Percentiles rank a stretch among this genome's conserved stretches.
Evolutionary conservation across 2,329 filamentous ascomycete species (phyloP).

Genomic region (Phyllosticta capitalensis): DNA sequence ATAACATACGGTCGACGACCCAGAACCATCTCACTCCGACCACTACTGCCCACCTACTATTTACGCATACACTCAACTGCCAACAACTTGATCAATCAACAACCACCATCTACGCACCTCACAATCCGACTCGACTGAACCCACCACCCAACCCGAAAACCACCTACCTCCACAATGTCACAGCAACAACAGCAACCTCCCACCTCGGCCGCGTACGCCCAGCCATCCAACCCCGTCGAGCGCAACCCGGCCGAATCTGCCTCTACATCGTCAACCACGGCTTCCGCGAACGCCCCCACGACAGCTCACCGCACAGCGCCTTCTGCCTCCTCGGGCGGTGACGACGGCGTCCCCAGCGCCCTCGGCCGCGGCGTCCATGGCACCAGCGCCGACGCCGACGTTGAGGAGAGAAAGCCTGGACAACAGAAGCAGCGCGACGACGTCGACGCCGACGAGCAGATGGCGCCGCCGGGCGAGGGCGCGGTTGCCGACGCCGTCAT

Average conservation of each 20-base stretch:
- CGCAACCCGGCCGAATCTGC: conserved; percentile 32
- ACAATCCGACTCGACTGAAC: too few relatives aligned
- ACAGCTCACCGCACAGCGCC: conserved; percentile 25
- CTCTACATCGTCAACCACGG: conserved; percentile 23
- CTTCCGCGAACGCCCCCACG: conserved; percentile 17
- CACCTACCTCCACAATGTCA: too few relatives aligned
- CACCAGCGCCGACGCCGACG: conserved; percentile 29
- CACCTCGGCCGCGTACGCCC: conserved; percentile 36
- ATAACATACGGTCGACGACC: too few relatives aligned
- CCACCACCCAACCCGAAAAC: too few relatives aligned
- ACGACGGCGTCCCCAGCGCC: conserved; percentile 28
- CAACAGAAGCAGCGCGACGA: conserved; percentile 32
- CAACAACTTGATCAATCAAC: not conserved
- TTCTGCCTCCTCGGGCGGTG: not conserved
- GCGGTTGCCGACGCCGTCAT: conserved; percentile 33
- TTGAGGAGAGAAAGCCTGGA: conserved; percentile 36
- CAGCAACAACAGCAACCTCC: conserved; percentile 35
- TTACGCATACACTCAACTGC: not conserved
- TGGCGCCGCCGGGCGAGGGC: conserved; percentile 40
- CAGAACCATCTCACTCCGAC: too few relatives aligned
- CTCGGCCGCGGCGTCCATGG: conserved; percentile 36
- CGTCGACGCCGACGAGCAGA: conserved; percentile 34
- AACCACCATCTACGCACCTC: not conserved
- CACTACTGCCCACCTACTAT: not conserved
- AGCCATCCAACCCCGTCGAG: conserved; percentile 36